These are phyloP conservation scores for Chrysanthemum lavandulifolium DNA, from an alignment of 129 eudicot species.

Conservation along the genomic window DNA sequence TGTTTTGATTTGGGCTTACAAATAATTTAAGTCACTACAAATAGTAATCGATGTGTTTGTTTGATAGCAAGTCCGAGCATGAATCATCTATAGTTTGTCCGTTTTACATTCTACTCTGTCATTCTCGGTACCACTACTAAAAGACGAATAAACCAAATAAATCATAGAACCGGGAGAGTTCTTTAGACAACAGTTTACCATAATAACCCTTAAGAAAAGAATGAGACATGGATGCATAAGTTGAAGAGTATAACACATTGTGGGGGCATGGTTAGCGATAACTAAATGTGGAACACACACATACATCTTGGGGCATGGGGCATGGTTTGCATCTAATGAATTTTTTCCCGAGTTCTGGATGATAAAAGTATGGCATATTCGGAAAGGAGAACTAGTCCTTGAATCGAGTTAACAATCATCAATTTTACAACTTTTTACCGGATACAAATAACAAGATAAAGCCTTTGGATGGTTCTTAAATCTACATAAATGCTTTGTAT, in stretches of 20 bases:
- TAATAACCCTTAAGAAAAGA: background rate
- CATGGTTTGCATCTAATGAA: background rate
- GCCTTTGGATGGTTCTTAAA: background rate
- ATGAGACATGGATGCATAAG: background rate
- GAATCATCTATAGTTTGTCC: background rate
- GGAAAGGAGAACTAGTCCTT: background rate
- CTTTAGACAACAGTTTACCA: background rate
- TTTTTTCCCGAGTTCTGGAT: too few species aligned
- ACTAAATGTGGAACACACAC: background rate
- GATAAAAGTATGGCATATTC: background rate
- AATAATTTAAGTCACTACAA: background rate
- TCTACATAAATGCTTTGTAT: background rate
- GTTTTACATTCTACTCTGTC: background rate
- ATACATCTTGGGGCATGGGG: background rate
- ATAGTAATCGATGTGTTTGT: background rate
- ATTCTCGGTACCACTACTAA: background rate
- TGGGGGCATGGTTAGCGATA: constrained; percentile 17
- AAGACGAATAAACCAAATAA: background rate
- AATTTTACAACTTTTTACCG: constrained; percentile 12
- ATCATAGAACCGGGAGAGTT: background rate
- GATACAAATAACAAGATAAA: background rate
- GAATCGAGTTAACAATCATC: background rate
- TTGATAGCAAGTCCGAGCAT: background rate
- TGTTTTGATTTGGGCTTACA: background rate
- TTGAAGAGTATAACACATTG: background rate